These are phyloP conservation scores for Obelidium mucronatum DNA, from an alignment of 192 early-diverging fungal species.

Conservation along the genomic window DNA sequence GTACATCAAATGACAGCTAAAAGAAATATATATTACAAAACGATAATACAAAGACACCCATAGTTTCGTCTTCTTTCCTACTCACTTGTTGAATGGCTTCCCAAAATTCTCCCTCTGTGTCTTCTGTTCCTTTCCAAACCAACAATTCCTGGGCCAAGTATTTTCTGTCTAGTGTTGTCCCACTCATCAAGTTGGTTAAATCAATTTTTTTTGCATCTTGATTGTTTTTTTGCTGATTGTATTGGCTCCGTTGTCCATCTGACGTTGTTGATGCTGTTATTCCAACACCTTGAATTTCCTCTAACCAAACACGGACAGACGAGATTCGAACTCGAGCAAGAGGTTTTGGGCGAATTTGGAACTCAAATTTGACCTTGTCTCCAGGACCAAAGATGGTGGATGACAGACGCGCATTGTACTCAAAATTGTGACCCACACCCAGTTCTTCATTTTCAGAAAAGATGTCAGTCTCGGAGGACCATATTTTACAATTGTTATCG, in stretches of 20 bases:
- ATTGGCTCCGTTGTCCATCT: not conserved
- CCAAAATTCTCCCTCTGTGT: constrained; percentile 36
- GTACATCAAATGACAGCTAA: constrained; percentile 35
- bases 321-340: not conserved
- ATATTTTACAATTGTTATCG: not conserved
- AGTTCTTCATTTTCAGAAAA: not conserved
- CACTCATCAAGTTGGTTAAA: constrained; percentile 20
- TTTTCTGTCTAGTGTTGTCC: constrained; percentile 24
- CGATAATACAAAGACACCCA: not conserved
- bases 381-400: constrained; percentile 32
- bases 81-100: constrained; percentile 24
- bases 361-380: constrained; percentile 22
- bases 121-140: constrained; percentile 35
- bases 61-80: no score
- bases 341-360: constrained; percentile 24
- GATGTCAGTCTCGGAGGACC: constrained; percentile 31
- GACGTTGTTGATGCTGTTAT: not conserved
- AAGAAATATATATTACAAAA: not conserved
- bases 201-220: not conserved
- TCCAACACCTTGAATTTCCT: constrained; percentile 39
- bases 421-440: constrained; percentile 20
- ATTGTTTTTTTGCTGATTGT: not conserved
- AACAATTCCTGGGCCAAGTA: constrained; percentile 23
- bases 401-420: constrained; percentile 14
- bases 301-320: constrained; percentile 34